Base-by-base conservation (phyloP, 73 alveolate genomes). In the Paramecium primaurelia region DNA sequence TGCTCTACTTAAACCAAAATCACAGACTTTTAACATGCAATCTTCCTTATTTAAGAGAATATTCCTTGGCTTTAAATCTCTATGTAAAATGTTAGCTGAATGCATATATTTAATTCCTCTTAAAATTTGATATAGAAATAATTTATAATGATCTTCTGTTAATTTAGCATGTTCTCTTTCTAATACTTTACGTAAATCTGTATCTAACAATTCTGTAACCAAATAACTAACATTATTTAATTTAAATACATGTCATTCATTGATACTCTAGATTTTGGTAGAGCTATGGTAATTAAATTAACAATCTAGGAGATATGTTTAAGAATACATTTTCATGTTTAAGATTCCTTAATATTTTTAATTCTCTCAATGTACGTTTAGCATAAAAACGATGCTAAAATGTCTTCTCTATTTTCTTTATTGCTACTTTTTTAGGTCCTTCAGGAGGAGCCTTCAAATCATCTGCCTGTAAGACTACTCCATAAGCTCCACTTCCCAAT, bases 131-230 rank as follows among this genome's bases (percentile, higher is more conserved):
- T 97, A 98, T 85, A 97, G 93, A 92, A 98, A 98, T 94, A 95
- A 97, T 77, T 97, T 98, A 88, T 94, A 96, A 90, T 98, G 99
- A 49, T 98, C 99, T 68, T 96, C 98, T 10, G 98, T 92, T 69
- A 98, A 96, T 91, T 97, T 80, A 8, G 93, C 97, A 93, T 98
- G 98, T 42, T 96, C 96, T 30, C 99, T 94, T 93, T 98, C 97
- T 36, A 98, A 92, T 42, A 98, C 97, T 68, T 96, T 84, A n/a
- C 97, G 96, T 54, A 98, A 91, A 92, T 98, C 99, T n/a, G 99
- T 98, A 83, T 98, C 99, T 99, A 98, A 96, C 77, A 98, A 93
- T 92, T 98, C 99, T 54, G 97, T 94, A 12, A 98, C 98, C 58
- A 96, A 94, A 69, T 97, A 97, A 20, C 95, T 92, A 59, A 8